These are phyloP conservation scores for Malassezia slooffiae DNA, from an alignment of 1,284 basidiomycete genomes.

Conservation along the genomic window DNA sequence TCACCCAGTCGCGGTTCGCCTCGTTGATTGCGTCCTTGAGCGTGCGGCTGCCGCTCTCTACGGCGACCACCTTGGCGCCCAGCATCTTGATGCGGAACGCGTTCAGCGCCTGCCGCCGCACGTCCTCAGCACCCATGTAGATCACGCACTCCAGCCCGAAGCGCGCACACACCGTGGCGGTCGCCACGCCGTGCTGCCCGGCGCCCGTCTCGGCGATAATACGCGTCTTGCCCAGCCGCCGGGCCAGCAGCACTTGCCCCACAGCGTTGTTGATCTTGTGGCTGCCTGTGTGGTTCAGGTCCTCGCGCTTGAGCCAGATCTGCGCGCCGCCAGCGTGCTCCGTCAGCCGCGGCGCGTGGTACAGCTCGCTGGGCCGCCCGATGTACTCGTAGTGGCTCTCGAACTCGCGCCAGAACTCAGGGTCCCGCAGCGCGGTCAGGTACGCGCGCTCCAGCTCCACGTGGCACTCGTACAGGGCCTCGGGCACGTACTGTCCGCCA, in stretches of 20 bases:
- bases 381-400: slow-evolving; percentile 80
- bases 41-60: slow-evolving; percentile 85
- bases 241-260: slow-evolving; percentile 67
- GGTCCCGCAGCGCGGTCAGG: slow-evolving; percentile 71
- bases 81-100: slow-evolving; percentile 98
- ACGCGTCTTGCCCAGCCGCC: slow-evolving; percentile 81
- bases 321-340: slow-evolving; percentile 72
- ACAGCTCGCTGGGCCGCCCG: slow-evolving; percentile 62
- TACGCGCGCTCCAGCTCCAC: slow-evolving; percentile 84
- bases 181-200: slow-evolving; percentile 96
- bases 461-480: slow-evolving; percentile 81
- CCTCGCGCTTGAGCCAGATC: slow-evolving; percentile 98
- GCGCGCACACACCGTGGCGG: slow-evolving; percentile 91
- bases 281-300: slow-evolving; percentile 53
- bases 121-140: slow-evolving; percentile 99
- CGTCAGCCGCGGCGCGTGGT: slow-evolving; percentile 64
- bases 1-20: slow-evolving; percentile 73
- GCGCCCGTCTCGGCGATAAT: slow-evolving; percentile 99
- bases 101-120: slow-evolving; percentile 84
- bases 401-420: slow-evolving; percentile 86
- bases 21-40: slow-evolving; percentile 70
- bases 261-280: slow-evolving; percentile 47
- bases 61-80: slow-evolving; percentile 72
- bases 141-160: slow-evolving; percentile 91
- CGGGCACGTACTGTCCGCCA: slow-evolving; percentile 93